A percentile compares a stretch with the other conserved stretches of the same genome.
These are phyloP conservation scores for Leptographium wingfieldii DNA, from an alignment of 2,329 filamentous ascomycete genomes.

Conservation along the genomic window DNA sequence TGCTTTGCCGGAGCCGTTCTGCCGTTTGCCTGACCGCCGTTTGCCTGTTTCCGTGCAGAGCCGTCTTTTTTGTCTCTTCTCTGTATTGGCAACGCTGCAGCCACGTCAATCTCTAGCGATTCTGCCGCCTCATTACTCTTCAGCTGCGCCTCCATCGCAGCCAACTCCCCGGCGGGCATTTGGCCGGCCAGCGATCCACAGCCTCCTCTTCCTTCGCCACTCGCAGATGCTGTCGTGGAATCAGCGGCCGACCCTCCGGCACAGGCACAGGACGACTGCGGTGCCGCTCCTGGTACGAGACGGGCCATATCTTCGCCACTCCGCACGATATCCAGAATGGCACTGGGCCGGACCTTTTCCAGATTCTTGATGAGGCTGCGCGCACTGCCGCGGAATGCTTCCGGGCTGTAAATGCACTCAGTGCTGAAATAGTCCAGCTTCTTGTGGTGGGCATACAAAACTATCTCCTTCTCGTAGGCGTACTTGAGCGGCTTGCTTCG, in stretches of 20 bases:
- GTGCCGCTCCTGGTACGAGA: slow-evolving; percentile 54
- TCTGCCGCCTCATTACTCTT: slow-evolving; percentile 48
- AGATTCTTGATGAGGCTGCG: slow-evolving; percentile 88
- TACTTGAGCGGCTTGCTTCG: slow-evolving; percentile 96
- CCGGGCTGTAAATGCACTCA: slow-evolving; percentile 95
- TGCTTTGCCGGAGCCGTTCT: slow-evolving; percentile 38
- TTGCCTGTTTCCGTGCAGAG: slow-evolving; percentile 15
- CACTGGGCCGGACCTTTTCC: slow-evolving; percentile 83
- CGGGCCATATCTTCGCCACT: slow-evolving; percentile 95
- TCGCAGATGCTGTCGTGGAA: background rate
- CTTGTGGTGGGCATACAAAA: slow-evolving; percentile 93
- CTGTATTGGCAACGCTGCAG: slow-evolving; percentile 21
- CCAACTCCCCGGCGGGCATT: slow-evolving; percentile 64
- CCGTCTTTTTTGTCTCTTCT: slow-evolving; percentile 10
- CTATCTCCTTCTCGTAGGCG: slow-evolving; percentile 97
- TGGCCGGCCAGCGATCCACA: slow-evolving; percentile 62
- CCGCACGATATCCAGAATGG: slow-evolving; percentile 85
- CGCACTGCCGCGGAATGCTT: slow-evolving; percentile 89
- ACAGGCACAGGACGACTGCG: slow-evolving; percentile 6
- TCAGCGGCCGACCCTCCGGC: background rate
- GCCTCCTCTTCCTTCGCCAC: slow-evolving; percentile 25
- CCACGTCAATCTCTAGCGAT: slow-evolving; percentile 55
- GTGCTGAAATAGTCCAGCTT: slow-evolving; percentile 97
- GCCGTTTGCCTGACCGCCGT: slow-evolving; percentile 10
- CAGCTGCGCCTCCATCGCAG: slow-evolving; percentile 65